These are phyloP conservation scores for Allium fistulosum DNA, from an alignment of 106 monocot species.

Conservation along the genomic window DNA sequence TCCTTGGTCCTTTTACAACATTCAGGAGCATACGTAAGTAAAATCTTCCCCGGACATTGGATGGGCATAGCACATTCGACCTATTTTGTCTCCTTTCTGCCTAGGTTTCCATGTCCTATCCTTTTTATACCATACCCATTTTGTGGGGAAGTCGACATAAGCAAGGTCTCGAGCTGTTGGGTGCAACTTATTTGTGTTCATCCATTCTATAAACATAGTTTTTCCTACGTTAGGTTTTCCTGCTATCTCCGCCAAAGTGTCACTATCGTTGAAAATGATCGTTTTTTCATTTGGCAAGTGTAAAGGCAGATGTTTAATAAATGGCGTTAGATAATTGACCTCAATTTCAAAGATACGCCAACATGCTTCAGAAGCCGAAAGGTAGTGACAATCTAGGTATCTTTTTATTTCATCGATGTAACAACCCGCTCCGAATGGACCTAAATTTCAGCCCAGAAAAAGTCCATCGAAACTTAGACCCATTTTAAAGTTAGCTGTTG, in stretches of 20 bases:
- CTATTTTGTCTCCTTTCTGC: background rate
- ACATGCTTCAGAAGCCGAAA: background rate
- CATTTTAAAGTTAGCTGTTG: too few species aligned
- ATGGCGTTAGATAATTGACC: background rate
- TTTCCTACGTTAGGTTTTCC: background rate
- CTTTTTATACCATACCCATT: background rate
- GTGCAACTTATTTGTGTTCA: background rate
- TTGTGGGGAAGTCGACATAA: background rate
- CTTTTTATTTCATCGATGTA: background rate
- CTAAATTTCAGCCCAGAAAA: too few species aligned
- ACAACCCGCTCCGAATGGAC: too few species aligned
- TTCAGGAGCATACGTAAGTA: background rate
- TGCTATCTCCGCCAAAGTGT: background rate
- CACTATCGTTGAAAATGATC: background rate
- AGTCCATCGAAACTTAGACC: too few species aligned
- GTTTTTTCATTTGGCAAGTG: background rate
- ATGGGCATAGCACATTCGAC: background rate
- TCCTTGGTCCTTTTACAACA: background rate
- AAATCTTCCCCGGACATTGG: background rate
- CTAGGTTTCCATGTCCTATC: background rate
- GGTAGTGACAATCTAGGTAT: background rate
- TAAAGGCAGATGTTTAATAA: background rate
- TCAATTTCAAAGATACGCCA: background rate
- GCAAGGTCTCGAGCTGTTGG: background rate
- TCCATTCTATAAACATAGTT: slow-evolving; percentile 3